Evolutionary conservation across 495 filamentous ascomycete species (phyloP), one percentile per base, ranked within the genome.

Genomic region (Daldinia concentrica): DNA sequence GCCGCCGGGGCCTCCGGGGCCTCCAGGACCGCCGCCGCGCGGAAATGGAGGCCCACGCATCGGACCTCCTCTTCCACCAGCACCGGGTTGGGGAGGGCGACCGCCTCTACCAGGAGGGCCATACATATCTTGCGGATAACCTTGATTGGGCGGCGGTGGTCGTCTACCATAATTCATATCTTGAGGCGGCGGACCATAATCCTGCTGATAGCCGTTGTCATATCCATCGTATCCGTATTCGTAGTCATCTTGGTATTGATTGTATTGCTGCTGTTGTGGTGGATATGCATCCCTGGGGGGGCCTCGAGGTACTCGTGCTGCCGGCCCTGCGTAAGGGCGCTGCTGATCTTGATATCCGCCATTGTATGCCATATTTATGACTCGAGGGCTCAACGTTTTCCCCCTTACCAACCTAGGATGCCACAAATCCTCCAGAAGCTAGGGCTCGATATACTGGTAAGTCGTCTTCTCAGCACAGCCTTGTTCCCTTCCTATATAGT

Each of bases 221-320:
- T 83, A 79, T 54, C 79, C 78, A 6, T 84, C 86, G 62, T 87
- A 85, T 26, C 83, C 86, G 63, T 87, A 84, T 62, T 82, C 84
- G 59, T 85, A 81, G 24, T 81, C 77, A 65, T 88, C 84, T 66
- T 83, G 81, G 64, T 86, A 85, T 67, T 81, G 77, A 41, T 84
- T 77, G 73, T 86, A 74, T 72, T 81, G 86, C 69, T 86, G 76
- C 58, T 79, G 80, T 7, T 86, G 87, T 32, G 86, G 84, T 62
- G 82, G 78, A 50, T 83, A 78, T 12, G 32, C 37, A 51, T 68
- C 74, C 51, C 73, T 68, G 9, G 67, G 64, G 9, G 66, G 69
- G 24, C 74, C 76, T 39, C 76, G 73, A 55, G 76, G 76, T 26
- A 43, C 70, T 58, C 75, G 83, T 30, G 79, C 80, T 58, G 82